Base-by-base conservation (phyloP, 768 basidiomycete species). In the Postia placenta region DNA sequence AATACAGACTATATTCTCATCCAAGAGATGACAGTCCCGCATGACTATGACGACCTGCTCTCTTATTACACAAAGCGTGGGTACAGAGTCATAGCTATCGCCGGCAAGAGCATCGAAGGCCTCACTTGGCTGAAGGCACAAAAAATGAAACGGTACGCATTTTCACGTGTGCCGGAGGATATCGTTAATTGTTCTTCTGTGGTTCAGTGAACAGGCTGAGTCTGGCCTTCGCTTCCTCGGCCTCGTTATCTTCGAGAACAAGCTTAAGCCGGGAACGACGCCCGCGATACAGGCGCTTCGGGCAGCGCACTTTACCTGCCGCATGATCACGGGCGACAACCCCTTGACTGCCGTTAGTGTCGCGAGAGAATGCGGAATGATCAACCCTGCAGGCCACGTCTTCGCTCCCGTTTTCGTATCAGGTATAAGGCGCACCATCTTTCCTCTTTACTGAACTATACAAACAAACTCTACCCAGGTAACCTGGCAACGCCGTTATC, bases 311-410 rank as follows among this genome's bases (percentile, higher is more conserved):
- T 69, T 99, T 30, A 88, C 92, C 17, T 94, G 92, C 59, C 76
- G 94, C 55, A 98, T 99, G 96, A 94, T 96, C 44, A 99, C 96
- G 0, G 96, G 96, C 9, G 96, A 99, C 62, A 99, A 99, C 55
- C 85, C 93, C 26, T 73, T 96, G 35, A 99, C 96, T 5, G 96
- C 95, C 4, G 88, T 97, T 59, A 96, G 93, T 56, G 95, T 99
- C 30, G 96, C 93, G 1, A 74, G 94, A 50, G 96, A 99, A 68
- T 98, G 95, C 56, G 80, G 79, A 36, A 69, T 99, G 48, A 83
- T 98, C 57, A 87, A 81, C 52, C 88, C 90, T 55, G 85, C 89
- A 15, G 88, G 87, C 0, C 85, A 94, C 60, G 85, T 98, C 12
- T 99, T 93, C 64, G 71, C 83, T 9, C 94, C 96, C 0, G 65